Percentiles rank a stretch among this genome's conserved stretches.
phyloP scores from a whole-genome alignment of 345 rosid genomes.

The Eutrema japonicum region DNA sequence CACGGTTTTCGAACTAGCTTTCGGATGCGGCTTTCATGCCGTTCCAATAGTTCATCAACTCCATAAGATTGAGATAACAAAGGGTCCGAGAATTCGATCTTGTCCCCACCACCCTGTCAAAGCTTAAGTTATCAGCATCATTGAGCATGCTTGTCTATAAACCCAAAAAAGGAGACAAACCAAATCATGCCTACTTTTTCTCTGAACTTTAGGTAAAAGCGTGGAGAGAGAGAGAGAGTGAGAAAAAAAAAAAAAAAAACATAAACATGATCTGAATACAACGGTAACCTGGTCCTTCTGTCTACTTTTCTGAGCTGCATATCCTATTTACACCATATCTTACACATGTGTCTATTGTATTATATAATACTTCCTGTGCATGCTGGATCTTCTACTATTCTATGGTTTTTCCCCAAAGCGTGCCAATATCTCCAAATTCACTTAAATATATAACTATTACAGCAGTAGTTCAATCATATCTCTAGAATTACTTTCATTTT shows the following conservation, averaged over 20 bases:
- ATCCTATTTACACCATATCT: slow-evolving; percentile 1
- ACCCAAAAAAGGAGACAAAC: slow-evolving; percentile 34
- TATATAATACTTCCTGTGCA: background rate
- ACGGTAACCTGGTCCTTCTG: slow-evolving; percentile 23
- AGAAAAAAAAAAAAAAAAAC: background rate
- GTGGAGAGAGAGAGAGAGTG: slow-evolving; percentile 33
- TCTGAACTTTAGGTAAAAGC: slow-evolving; percentile 23
- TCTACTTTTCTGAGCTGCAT: slow-evolving; percentile 32
- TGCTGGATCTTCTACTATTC: too few relatives aligned
- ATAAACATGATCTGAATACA: slow-evolving; percentile 31
- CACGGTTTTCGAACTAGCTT: slow-evolving; percentile 85
- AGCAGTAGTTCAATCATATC: slow-evolving; percentile 6
- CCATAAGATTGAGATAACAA: slow-evolving; percentile 74
- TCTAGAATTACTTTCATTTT: background rate
- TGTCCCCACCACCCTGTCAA: slow-evolving; percentile 73
- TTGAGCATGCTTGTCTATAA: slow-evolving; percentile 37
- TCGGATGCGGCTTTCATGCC: slow-evolving; percentile 79
- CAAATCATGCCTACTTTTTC: slow-evolving; percentile 38
- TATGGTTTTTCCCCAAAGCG: too few relatives aligned
- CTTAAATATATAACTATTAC: slow-evolving; percentile 20
- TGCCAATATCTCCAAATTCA: background rate
- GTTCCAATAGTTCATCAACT: slow-evolving; percentile 74
- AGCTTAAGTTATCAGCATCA: slow-evolving; percentile 38
- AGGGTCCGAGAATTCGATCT: slow-evolving; percentile 90
- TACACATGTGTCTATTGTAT: background rate